phyloP scores from a whole-genome alignment of 345 rosid genomes.

The rapeseed (Brassica napus) region DNA sequence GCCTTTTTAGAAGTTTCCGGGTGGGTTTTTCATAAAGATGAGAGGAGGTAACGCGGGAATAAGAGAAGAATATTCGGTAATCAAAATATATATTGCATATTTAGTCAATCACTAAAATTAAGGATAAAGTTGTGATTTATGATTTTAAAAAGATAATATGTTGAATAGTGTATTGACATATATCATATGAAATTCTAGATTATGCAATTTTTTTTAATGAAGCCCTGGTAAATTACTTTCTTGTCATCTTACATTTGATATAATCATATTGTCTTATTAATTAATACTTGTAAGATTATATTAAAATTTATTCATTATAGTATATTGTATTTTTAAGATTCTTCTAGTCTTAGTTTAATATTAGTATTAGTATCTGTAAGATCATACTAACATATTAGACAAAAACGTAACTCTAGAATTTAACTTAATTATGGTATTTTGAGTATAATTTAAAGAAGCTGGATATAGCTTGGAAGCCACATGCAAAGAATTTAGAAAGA shows the following conservation, averaged over 20 bases:
- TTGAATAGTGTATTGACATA: neutral
- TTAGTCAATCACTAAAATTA: neutral
- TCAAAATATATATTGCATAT: conserved; percentile 5
- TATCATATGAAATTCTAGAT: neutral
- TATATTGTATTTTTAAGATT: neutral
- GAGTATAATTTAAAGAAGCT: neutral
- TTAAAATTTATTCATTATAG: neutral
- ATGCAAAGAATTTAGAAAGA: neutral
- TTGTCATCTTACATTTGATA: neutral
- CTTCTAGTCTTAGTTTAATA: neutral
- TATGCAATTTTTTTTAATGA: neutral
- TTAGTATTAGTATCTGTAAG: neutral
- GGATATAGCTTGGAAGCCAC: conserved; percentile 18
- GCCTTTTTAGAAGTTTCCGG: conserved; percentile 26
- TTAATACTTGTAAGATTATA: neutral
- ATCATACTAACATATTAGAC: neutral
- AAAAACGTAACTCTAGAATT: neutral
- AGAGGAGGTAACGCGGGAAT: conserved; percentile 30
- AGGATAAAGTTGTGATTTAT: neutral
- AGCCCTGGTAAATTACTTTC: neutral
- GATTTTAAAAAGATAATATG: neutral
- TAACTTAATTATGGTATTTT: neutral
- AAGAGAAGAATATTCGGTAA: conserved; percentile 38
- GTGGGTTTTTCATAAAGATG: neutral
- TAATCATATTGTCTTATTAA: neutral